Evolutionary conservation across 2,329 filamentous ascomycete genomes (phyloP).

Genomic region (Chrysoporthe cubensis): DNA sequence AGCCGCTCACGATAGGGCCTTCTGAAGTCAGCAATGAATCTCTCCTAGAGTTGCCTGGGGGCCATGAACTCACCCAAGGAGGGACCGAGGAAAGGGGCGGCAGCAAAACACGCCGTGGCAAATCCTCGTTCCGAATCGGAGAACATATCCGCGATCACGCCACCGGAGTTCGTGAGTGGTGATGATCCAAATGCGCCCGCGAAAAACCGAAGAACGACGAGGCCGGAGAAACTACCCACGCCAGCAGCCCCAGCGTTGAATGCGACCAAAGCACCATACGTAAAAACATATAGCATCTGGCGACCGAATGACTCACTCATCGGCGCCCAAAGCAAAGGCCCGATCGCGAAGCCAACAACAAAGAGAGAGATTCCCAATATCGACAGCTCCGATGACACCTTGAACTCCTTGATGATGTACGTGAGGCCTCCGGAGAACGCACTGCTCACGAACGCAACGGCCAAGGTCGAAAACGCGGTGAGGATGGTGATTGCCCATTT

Average conservation of each 20-base stretch:
- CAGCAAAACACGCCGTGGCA: constrained; percentile 67
- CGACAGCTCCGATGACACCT: constrained; percentile 53
- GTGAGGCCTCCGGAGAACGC: constrained; percentile 64
- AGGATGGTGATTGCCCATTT: constrained; percentile 70
- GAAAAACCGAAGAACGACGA: constrained; percentile 68
- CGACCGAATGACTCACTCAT: constrained; percentile 59
- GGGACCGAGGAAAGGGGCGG: constrained; percentile 69
- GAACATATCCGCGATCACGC: constrained; percentile 67
- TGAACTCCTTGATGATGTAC: constrained; percentile 60
- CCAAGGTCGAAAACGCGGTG: constrained; percentile 69
- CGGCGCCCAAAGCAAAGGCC: constrained; percentile 31
- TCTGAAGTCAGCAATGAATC: background rate
- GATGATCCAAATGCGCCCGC: constrained; percentile 65
- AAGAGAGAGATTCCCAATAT: constrained; percentile 58
- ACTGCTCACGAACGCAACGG: constrained; percentile 70
- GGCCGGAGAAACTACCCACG: constrained; percentile 57
- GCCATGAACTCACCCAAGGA: constrained; percentile 43
- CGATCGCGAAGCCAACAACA: constrained; percentile 31
- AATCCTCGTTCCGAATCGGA: constrained; percentile 54
- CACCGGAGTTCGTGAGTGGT: constrained; percentile 64
- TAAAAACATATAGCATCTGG: constrained; percentile 61
- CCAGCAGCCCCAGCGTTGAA: constrained; percentile 66
- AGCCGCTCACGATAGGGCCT: constrained; percentile 68
- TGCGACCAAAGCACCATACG: constrained; percentile 58
- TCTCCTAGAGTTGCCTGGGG: fast-evolving